Conservation (phyloP, 352 stramenopile species). For the Thalassiosira sp. region DNA sequence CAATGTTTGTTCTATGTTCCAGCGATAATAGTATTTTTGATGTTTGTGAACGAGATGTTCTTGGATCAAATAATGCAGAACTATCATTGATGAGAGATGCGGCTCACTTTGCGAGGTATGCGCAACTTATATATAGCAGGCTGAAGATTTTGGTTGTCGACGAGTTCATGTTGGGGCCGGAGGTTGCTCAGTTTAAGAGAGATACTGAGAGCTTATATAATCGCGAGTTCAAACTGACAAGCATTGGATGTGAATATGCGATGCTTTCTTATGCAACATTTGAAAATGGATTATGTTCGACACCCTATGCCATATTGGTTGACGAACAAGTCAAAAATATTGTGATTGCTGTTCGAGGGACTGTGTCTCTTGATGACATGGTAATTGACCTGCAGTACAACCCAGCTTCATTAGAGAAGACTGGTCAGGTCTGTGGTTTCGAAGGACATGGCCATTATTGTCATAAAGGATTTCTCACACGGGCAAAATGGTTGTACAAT, state of each 20-base stretch:
- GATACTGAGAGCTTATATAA: conserved; percentile 6
- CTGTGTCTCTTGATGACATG: conserved; percentile 14
- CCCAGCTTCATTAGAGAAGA: conserved; percentile 5
- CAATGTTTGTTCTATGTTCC: not conserved
- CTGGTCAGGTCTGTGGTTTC: conserved; percentile 20
- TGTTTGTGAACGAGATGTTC: not conserved
- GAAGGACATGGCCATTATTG: conserved; percentile 7
- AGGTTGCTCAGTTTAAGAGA: not conserved
- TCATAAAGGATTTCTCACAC: conserved; percentile 21
- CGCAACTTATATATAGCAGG: conserved; percentile 1
- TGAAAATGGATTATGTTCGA: conserved; percentile 3
- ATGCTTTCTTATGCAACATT: conserved; percentile 7
- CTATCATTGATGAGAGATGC: not conserved
- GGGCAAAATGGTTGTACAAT: conserved; percentile 47
- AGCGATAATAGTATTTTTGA: not conserved
- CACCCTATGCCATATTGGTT: conserved; percentile 20
- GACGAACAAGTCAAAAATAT: conserved; percentile 22
- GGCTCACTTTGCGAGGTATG: conserved; percentile 6
- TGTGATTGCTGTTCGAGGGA: conserved; percentile 21
- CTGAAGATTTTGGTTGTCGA: conserved; percentile 4
- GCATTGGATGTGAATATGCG: conserved; percentile 10
- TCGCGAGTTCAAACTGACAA: conserved; percentile 1
- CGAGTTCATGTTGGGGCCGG: not conserved
- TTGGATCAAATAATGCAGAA: not conserved
- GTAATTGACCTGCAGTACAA: conserved; percentile 32